Evolutionary conservation across 306 rosid genomes (phyloP).

Genomic region (Dryas alaskensis): DNA sequence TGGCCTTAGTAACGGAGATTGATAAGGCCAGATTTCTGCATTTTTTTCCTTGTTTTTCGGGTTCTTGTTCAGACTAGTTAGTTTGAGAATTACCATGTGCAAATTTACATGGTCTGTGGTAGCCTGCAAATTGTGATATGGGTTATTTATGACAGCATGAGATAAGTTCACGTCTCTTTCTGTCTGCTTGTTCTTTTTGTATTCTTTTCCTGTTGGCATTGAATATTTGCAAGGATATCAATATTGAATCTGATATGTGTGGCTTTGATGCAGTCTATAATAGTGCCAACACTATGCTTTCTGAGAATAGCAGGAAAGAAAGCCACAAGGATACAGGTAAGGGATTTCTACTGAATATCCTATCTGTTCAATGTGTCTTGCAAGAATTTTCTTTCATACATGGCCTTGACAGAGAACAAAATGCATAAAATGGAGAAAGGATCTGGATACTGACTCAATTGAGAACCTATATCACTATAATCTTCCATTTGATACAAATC

Average conservation of each 20-base stretch:
- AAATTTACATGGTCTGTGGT: neutral
- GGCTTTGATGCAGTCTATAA: constrained; percentile 48
- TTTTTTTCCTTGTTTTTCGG: neutral
- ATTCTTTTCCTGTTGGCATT: neutral
- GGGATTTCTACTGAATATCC: neutral
- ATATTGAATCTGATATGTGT: constrained; percentile 18
- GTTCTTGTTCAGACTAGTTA: neutral
- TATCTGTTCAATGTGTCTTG: neutral
- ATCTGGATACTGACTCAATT: too few species aligned
- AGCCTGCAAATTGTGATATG: neutral
- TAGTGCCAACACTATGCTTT: constrained; percentile 67
- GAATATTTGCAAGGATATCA: neutral
- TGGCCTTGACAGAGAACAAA: neutral
- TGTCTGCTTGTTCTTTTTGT: neutral
- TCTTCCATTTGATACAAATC: neutral
- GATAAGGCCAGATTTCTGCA: neutral
- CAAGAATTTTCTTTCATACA: neutral
- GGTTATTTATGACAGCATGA: neutral
- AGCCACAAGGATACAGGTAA: constrained; percentile 62
- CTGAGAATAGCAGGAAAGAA: constrained; percentile 60
- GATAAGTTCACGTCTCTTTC: neutral
- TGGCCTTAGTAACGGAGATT: neutral
- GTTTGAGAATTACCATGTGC: neutral
- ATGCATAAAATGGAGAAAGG: too few species aligned
- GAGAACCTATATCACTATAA: too few species aligned